These are phyloP conservation scores for Psilocybe cyanescens DNA, from an alignment of 768 basidiomycete genomes.

Conservation along the genomic window DNA sequence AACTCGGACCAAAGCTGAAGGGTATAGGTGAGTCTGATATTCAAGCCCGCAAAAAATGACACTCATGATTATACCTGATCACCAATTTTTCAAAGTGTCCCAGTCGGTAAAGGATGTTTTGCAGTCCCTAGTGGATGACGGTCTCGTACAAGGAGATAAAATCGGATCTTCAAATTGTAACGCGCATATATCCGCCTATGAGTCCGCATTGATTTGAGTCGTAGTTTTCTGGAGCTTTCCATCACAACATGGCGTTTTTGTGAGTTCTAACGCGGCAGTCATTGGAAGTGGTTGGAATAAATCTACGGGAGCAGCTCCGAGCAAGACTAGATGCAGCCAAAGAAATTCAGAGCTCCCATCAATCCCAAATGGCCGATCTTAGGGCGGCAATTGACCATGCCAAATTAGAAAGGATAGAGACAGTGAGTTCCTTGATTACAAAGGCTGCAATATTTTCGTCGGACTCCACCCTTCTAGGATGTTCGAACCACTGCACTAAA, in stretches of 20 bases:
- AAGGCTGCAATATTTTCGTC: conserved; percentile 9
- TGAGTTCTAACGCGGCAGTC: conserved; percentile 29
- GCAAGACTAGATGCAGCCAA: conserved; percentile 54
- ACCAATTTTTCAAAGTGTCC: conserved; percentile 54
- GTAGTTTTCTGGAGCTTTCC: conserved; percentile 97
- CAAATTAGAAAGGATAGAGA: conserved; percentile 56
- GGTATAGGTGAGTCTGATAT: conserved; percentile 68
- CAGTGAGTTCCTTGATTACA: conserved; percentile 42
- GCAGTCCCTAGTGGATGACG: conserved; percentile 86
- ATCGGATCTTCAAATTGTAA: conserved; percentile 94
- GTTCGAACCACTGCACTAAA: conserved; percentile 57
- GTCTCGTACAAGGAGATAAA: conserved; percentile 86
- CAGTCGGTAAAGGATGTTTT: conserved; percentile 93
- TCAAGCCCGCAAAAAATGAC: neutral
- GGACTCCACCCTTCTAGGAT: conserved; percentile 42
- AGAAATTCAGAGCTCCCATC: conserved; percentile 44
- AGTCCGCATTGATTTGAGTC: conserved; percentile 23
- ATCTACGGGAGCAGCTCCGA: conserved; percentile 48
- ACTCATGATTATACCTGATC: neutral
- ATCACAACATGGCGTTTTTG: conserved; percentile 81
- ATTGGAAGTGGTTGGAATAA: neutral
- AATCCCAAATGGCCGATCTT: conserved; percentile 55
- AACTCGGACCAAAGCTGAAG: conserved; percentile 85
- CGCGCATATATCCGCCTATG: conserved; percentile 29
- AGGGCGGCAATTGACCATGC: conserved; percentile 52